These are phyloP conservation scores for Pestalotiopsis fici DNA, from an alignment of 2,329 filamentous ascomycete species.

Conservation along the genomic window DNA sequence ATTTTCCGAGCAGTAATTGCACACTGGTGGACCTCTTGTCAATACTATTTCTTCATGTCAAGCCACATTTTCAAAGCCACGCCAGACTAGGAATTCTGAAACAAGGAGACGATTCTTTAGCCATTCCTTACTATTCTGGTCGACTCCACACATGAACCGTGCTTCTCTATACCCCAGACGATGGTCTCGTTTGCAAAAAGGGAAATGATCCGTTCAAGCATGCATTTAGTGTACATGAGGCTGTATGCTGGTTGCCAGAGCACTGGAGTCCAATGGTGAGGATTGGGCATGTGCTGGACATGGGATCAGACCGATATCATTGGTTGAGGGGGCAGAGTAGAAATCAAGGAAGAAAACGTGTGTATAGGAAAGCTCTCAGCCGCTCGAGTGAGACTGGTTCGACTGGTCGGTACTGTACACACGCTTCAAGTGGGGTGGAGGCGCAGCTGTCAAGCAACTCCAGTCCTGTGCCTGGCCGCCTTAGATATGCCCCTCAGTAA, in stretches of 20 bases:
- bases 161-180: background rate
- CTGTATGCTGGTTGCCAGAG: background rate
- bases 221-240: background rate
- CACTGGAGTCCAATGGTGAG: background rate
- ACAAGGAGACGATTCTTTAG: background rate
- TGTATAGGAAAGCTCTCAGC: background rate
- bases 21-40: background rate
- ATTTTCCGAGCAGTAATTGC: background rate
- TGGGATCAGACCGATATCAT: background rate
- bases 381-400: background rate
- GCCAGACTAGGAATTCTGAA: background rate
- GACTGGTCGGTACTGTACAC: too few species aligned
- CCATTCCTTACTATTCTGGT: background rate
- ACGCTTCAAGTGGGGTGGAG: conserved; percentile 2
- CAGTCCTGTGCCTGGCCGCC: background rate
- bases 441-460: background rate
- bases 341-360: background rate
- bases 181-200: background rate
- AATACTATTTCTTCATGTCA: background rate
- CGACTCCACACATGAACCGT: background rate
- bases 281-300: background rate
- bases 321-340: background rate
- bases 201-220: background rate
- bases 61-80: background rate
- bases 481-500: conserved; percentile 1